Conservation (phyloP, 306 rosid species). For the Vigna mungo region DNA sequence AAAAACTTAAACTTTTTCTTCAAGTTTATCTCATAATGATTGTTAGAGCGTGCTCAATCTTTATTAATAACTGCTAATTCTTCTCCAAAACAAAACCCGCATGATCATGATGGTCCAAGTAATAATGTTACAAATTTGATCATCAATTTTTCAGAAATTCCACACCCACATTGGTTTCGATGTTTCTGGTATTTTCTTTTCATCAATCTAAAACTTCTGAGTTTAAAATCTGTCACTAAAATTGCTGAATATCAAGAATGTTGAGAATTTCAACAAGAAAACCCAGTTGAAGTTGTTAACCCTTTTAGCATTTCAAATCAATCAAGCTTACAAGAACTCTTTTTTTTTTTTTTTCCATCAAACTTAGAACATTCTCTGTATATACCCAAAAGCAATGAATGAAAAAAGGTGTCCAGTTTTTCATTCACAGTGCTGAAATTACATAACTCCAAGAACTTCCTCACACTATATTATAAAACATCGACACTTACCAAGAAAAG, state of each 20-base stretch:
- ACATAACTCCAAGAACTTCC: conserved; percentile 30
- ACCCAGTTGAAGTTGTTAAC: no score
- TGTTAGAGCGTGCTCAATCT: not conserved
- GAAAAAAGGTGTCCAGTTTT: not conserved
- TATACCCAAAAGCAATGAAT: conserved; percentile 19
- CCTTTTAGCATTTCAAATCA: not conserved
- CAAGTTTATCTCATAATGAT: not conserved
- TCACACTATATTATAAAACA: not conserved
- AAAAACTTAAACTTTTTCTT: conserved; percentile 14
- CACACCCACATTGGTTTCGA: no score
- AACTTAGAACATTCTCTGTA: not conserved
- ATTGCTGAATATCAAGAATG: no score
- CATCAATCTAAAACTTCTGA: no score
- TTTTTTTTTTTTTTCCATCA: not conserved
- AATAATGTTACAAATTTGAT: not conserved
- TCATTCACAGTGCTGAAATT: conserved; percentile 14
- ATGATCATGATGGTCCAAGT: conserved; percentile 10
- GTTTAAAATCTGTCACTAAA: no score
- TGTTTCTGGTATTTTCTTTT: no score
- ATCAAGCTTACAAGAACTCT: not conserved
- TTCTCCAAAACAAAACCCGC: not conserved
- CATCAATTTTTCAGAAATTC: no score
- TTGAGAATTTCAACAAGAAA: no score
- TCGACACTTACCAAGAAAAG: conserved; percentile 43
- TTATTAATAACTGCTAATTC: not conserved